Evolutionary conservation across 2,329 filamentous ascomycete genomes (phyloP), one percentile per base, ranked within the genome.

Genomic region (Penicillium hesseltinei): DNA sequence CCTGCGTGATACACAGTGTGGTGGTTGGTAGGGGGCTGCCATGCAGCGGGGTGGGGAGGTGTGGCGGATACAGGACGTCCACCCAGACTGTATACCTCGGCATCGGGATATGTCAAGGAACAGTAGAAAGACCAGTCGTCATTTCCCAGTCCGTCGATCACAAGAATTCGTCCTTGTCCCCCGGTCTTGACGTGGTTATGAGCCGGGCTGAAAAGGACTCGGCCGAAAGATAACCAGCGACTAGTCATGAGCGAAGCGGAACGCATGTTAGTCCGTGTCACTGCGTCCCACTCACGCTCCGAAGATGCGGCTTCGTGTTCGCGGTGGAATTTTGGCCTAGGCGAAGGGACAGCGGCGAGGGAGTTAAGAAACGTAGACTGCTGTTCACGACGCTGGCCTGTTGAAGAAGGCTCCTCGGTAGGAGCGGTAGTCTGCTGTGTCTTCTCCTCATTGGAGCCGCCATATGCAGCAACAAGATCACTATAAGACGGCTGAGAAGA

Each of bases 81-180:
- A 29, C 68, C 74, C 33, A 81, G 66, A 51, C 73, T 78, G 63
- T 80, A 79, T 4, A 81, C 72, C 23, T 73, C 73, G 0, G 77
- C 77, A 55, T 73, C 71, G 6, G 77, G 75, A 53, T 81, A 81
- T 2, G 78, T 79, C 48, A 81, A 67, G 15, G 79, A 77, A 63
- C 79, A 81, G 62, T 81, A 81, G 62, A 79, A 80, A 9, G 79
- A 81, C 79, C 79, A 81, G 57, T 81, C 79, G 53, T 80, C 78
- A 52, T 80, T 80, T n/a, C 78, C 78, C 19, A 81, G 68, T 13
- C 79, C 79, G 59, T 81, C 79, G 45, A 81, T 75, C 25, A 81
- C 77, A 35, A 81, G 71, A 21, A 81, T 77, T 43, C 77, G 73
- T 23, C 75, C 73, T 51, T 77, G 73, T 6, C 74, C 71, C 23